These are phyloP conservation scores for Fusarium pseudoanthophilum DNA, from an alignment of 2,329 filamentous ascomycete genomes.

Conservation along the genomic window DNA sequence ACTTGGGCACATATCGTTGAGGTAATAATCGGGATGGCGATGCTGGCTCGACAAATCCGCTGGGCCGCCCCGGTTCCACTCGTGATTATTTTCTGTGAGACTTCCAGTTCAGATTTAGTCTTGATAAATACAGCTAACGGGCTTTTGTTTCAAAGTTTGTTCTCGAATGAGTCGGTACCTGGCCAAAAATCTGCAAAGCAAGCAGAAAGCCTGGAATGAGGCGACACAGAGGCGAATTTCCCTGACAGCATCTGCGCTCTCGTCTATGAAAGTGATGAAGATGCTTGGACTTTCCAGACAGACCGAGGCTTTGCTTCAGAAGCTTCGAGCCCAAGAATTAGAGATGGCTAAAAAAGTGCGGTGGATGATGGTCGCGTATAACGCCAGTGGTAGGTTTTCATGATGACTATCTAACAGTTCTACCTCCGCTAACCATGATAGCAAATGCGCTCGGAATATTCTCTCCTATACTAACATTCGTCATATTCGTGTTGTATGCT, in stretches of 20 bases:
- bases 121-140: not conserved
- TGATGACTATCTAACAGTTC: accelerated
- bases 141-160: accelerated
- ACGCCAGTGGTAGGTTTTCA: not conserved
- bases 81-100: not conserved
- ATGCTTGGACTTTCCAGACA: not conserved
- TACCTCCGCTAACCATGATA: not conserved
- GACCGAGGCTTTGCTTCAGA: not conserved
- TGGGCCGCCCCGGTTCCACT: not conserved
- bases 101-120: accelerated
- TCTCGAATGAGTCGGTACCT: not conserved
- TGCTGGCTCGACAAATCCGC: not conserved
- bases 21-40: not conserved
- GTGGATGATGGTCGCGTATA: not conserved
- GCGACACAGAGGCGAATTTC: not conserved
- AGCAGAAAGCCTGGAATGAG: not conserved
- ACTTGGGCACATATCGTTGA: not conserved
- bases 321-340: not conserved
- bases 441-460: not conserved
- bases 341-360: not conserved
- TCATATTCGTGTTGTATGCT: not conserved
- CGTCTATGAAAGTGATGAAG: not conserved
- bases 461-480: not conserved
- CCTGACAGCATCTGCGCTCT: not conserved
- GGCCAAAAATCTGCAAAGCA: not conserved